Evolutionary conservation across 208 protist genomes (phyloP), one percentile per base, ranked within the genome.

Genomic region (Acanthamoeba healyi): DNA sequence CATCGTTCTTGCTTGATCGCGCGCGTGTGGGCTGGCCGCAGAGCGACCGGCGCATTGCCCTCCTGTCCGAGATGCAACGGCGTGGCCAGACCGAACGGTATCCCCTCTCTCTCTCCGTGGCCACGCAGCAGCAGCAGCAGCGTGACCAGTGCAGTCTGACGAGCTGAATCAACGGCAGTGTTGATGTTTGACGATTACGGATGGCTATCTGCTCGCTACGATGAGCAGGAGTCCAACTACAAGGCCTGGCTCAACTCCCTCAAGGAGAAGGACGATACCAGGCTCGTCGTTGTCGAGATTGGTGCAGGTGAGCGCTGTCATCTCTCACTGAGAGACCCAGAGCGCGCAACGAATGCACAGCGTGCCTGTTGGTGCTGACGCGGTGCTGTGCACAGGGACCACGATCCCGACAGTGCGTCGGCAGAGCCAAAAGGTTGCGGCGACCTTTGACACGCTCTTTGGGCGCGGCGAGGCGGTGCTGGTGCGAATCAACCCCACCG

Each of bases 101-200:
- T n/a, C n/a, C n/a, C n/a, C 54, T 61, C 12, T 61, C 22, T 26
- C 54, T 61, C 22, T 26, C 54, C 22, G 54, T 61, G 54, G 54
- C n/a, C n/a, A n/a, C n/a, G n/a, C n/a, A n/a, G n/a, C n/a, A n/a
- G n/a, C n/a, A n/a, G n/a, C n/a, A n/a, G n/a, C n/a, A n/a, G n/a
- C n/a, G n/a, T n/a, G n/a, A n/a, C n/a, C n/a, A n/a, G n/a, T n/a
- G n/a, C n/a, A n/a, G n/a, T n/a, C n/a, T n/a, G n/a, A n/a, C n/a
- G n/a, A n/a, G n/a, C n/a, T n/a, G n/a, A n/a, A n/a, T n/a, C n/a
- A n/a, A n/a, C n/a, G 14, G 36, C 67, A 79, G 67, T 79, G 36
- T 44, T 79, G 34, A 79, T 79, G 67, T 79, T 79, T 46, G 67
- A 36, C 38, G 67, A 79, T n/a, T 38, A 34, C 14, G 67, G 38